Percentiles rank a stretch among this genome's conserved stretches.
phyloP scores from a whole-genome alignment of 805 yeast species.

The Candida qinlingensis region DNA sequence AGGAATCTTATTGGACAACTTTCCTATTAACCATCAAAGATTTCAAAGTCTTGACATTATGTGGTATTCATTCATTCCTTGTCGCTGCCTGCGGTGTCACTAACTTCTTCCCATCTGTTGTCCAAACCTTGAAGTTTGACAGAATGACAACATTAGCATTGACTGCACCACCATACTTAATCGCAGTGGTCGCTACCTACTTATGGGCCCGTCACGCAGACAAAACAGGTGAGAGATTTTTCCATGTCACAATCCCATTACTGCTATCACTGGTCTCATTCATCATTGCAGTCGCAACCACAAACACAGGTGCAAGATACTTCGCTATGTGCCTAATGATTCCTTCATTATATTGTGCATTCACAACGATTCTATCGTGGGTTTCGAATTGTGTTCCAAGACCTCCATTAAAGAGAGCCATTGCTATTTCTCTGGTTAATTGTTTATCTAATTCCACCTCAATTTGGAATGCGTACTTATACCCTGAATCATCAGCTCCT shows the following conservation, averaged over 20 bases:
- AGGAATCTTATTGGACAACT: conserved; percentile 31
- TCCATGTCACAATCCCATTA: conserved; percentile 42
- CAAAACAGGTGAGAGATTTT: conserved; percentile 48
- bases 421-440: conserved; percentile 52
- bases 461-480: conserved; percentile 50
- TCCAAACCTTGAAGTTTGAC: conserved; percentile 46
- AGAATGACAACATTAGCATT: conserved; percentile 46
- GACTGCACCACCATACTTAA: conserved; percentile 54
- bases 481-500: conserved; percentile 41
- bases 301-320: conserved; percentile 52
- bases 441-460: conserved; percentile 51
- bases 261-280: conserved; percentile 39
- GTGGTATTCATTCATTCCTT: conserved; percentile 36
- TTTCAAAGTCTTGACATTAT: conserved; percentile 41
- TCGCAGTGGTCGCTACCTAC: conserved; percentile 46
- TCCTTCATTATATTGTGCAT: conserved; percentile 49
- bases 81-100: conserved; percentile 60
- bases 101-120: conserved; percentile 58
- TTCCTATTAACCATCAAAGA: conserved; percentile 35
- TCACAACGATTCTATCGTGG: conserved; percentile 49
- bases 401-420: conserved; percentile 56
- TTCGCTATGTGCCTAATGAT: conserved; percentile 58
- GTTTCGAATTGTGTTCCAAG: conserved; percentile 50
- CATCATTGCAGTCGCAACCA: conserved; percentile 43
- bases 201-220: conserved; percentile 54